Percentiles rank a stretch among this genome's conserved stretches.
These are phyloP conservation scores for Gossypium herbaceum DNA, from an alignment of 345 rosid genomes.

Conservation along the genomic window DNA sequence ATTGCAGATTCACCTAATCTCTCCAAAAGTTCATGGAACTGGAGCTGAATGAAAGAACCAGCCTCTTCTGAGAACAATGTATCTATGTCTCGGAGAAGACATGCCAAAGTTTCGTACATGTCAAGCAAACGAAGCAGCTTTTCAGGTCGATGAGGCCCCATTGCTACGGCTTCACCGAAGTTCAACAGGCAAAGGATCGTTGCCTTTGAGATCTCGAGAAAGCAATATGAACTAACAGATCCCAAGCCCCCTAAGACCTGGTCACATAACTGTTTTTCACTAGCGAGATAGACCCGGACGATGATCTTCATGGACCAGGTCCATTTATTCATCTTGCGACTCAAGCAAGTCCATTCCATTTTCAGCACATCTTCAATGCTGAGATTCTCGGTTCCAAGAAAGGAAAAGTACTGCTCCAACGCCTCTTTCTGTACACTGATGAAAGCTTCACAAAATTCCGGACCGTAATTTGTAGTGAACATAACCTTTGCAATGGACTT, in stretches of 20 bases:
- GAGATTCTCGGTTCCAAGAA: constrained; percentile 43
- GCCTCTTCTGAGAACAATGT: constrained; percentile 46
- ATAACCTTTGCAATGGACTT: constrained; percentile 62
- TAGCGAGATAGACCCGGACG: constrained; percentile 40
- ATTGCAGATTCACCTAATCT: constrained; percentile 40
- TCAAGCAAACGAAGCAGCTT: constrained; percentile 59
- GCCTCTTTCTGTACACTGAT: constrained; percentile 46
- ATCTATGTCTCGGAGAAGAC: constrained; percentile 20
- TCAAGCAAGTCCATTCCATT: constrained; percentile 52
- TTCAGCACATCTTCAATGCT: constrained; percentile 57
- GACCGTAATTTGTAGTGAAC: constrained; percentile 54
- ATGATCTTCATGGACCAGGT: constrained; percentile 48
- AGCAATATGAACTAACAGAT: constrained; percentile 34
- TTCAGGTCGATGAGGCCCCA: constrained; percentile 56
- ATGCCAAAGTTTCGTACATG: constrained; percentile 59
- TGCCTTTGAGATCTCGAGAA: constrained; percentile 49
- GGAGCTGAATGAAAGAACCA: constrained; percentile 45
- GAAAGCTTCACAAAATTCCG: constrained; percentile 50
- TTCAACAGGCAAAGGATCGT: constrained; percentile 49
- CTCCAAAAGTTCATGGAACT: constrained; percentile 44
- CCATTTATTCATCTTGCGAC: constrained; percentile 64
- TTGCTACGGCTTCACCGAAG: constrained; percentile 68
- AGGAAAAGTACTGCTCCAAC: constrained; percentile 46
- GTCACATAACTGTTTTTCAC: constrained; percentile 61
- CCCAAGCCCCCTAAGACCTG: constrained; percentile 53